Evolutionary conservation across 805 yeast genomes (phyloP).

Genomic region (Candida nanaspora): DNA sequence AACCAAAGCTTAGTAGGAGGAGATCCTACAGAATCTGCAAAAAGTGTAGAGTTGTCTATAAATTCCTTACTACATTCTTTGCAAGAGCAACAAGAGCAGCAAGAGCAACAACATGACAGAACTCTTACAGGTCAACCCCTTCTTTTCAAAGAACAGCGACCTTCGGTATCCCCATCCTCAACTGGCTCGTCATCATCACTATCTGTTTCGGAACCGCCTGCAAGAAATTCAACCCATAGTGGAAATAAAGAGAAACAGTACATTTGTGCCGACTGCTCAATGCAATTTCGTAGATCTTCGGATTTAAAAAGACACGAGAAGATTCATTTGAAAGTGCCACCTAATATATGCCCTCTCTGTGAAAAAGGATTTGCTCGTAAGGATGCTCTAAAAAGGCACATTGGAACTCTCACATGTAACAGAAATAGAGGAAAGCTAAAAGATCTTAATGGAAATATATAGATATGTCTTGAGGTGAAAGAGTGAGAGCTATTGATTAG

Average conservation of each 20-base stretch:
- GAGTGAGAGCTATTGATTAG: too few relatives aligned
- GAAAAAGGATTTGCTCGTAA: constrained; percentile 81
- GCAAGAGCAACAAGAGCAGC: constrained; percentile 2
- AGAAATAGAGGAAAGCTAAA: constrained; percentile 42
- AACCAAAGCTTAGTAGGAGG: too few relatives aligned
- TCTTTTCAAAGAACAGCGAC: too few relatives aligned
- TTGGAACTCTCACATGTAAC: constrained; percentile 67
- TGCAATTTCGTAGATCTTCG: constrained; percentile 59
- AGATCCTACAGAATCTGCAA: not conserved
- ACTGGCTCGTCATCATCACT: not conserved
- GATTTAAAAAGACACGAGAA: constrained; percentile 72
- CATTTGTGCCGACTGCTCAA: constrained; percentile 51
- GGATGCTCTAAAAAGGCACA: constrained; percentile 74
- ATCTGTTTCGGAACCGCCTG: too few relatives aligned
- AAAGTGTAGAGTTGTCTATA: constrained; percentile 25
- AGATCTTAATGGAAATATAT: not conserved
- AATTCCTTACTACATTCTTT: not conserved
- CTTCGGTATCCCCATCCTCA: not conserved
- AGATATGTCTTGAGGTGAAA: not conserved
- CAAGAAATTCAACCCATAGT: too few relatives aligned
- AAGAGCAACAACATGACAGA: constrained; percentile 6
- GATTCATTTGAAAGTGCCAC: constrained; percentile 64
- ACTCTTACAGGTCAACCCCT: not conserved
- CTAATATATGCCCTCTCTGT: constrained; percentile 68
- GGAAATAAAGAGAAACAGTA: constrained; percentile 32